A percentile compares a stretch with the other conserved stretches of the same genome.
phyloP scores from a whole-genome alignment of 768 basidiomycete genomes.

The Russula dissimulans region DNA sequence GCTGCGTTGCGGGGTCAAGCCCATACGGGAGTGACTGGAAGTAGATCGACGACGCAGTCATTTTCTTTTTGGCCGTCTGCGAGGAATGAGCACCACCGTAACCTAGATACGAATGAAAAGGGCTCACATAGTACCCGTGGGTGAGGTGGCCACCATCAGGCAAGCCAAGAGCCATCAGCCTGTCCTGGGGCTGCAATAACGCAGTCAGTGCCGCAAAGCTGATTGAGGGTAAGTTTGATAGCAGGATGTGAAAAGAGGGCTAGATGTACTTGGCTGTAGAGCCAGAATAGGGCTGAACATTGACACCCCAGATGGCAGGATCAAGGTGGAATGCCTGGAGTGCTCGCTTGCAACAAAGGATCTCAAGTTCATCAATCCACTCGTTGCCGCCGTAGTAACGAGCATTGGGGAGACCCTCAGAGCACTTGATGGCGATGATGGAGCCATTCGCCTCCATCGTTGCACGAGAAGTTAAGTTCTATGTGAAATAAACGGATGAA shows the following conservation, averaged over 20 bases:
- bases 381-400: slow-evolving; percentile 98
- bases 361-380: slow-evolving; percentile 93
- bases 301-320: slow-evolving; percentile 90
- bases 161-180: slow-evolving; percentile 97
- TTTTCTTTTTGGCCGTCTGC: slow-evolving; percentile 97
- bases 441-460: slow-evolving; percentile 99
- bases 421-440: slow-evolving; percentile 98
- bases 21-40: slow-evolving; percentile 97
- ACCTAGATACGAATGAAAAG: neutral
- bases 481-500: neutral
- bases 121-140: slow-evolving; percentile 73
- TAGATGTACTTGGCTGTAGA: slow-evolving; percentile 78
- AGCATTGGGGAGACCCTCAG: slow-evolving; percentile 96
- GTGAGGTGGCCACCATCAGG: slow-evolving; percentile 97
- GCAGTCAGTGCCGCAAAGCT: slow-evolving; percentile 97
- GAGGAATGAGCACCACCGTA: neutral
- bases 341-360: slow-evolving; percentile 90
- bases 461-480: slow-evolving; percentile 95
- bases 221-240: slow-evolving; percentile 3
- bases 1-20: slow-evolving; percentile 70
- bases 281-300: slow-evolving; percentile 97
- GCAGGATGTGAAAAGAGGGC: slow-evolving; percentile 24
- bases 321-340: slow-evolving; percentile 95
- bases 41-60: slow-evolving; percentile 99
- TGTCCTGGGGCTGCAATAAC: slow-evolving; percentile 86